Conservation (phyloP, 202 grass and related monocot species). For the Brachypodium distachyon region DNA sequence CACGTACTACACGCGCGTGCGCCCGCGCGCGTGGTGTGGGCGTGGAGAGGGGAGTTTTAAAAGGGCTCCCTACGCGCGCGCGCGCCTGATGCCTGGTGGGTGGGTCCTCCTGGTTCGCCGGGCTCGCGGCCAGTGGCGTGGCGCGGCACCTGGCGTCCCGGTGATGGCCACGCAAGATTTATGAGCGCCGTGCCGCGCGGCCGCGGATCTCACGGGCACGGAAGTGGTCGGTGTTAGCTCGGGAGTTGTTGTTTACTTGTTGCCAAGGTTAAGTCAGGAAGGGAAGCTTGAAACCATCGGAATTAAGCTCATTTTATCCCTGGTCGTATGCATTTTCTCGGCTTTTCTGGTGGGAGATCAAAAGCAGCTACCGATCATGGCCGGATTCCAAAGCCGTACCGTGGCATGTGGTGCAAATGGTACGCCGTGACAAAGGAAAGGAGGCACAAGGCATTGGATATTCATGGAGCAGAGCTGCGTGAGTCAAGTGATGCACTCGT, state of each 20-base stretch:
- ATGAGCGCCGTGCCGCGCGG: slow-evolving; percentile 28
- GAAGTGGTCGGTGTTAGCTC: background rate
- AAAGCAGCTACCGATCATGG: too few species aligned
- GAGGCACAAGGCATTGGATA: background rate
- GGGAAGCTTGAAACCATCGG: background rate
- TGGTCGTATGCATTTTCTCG: background rate
- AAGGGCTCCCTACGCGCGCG: background rate
- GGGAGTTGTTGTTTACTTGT: background rate
- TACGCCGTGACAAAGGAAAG: background rate
- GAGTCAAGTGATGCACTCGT: background rate
- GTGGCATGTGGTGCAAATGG: background rate
- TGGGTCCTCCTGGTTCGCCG: background rate
- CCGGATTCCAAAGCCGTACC: background rate
- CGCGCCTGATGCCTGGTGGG: background rate
- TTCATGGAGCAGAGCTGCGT: background rate
- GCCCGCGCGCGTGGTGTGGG: background rate
- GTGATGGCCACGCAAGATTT: slow-evolving; percentile 42
- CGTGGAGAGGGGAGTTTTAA: background rate
- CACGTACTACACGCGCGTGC: background rate
- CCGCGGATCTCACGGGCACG: slow-evolving; percentile 16
- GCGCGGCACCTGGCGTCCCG: background rate
- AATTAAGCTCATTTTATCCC: background rate
- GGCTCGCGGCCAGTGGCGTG: background rate
- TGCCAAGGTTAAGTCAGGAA: background rate
- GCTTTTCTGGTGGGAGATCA: background rate